phyloP scores from a whole-genome alignment of 192 early-diverging fungal species.

The Gryganskiella cystojenkinii region DNA sequence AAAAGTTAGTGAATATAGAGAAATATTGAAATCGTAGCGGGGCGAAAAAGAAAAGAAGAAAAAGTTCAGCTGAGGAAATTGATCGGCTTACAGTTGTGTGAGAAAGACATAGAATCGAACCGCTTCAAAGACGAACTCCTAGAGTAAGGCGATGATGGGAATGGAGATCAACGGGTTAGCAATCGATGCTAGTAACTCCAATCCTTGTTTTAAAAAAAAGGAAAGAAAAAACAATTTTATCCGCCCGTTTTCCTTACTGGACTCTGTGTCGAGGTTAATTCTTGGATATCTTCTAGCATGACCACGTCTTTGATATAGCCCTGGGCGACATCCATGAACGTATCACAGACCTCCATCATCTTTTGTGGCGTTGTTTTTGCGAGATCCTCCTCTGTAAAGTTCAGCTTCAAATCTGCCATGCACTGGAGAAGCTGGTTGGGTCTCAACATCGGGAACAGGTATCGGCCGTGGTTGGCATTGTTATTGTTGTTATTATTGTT shows the following conservation, averaged over 20 bases:
- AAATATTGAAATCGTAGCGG: too few relatives aligned
- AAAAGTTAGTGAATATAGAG: too few relatives aligned
- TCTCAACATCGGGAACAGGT: constrained; percentile 77
- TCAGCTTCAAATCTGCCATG: constrained; percentile 81
- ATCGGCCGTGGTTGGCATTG: constrained; percentile 4
- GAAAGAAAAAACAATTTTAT: too few relatives aligned
- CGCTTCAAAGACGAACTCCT: constrained; percentile 30
- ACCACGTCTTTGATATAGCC: constrained; percentile 69
- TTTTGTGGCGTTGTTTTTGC: constrained; percentile 75
- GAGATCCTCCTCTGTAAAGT: constrained; percentile 77
- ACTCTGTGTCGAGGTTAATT: constrained; percentile 7
- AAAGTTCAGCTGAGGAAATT: background rate
- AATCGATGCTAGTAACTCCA: too few relatives aligned
- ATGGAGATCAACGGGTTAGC: background rate
- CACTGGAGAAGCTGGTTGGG: constrained; percentile 78
- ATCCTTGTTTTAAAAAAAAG: too few relatives aligned
- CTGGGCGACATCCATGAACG: constrained; percentile 75
- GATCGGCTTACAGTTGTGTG: constrained; percentile 23
- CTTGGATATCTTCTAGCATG: constrained; percentile 40
- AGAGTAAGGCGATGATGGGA: constrained; percentile 1
- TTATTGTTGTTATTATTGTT: background rate
- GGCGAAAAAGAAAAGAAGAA: background rate
- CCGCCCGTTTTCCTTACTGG: background rate
- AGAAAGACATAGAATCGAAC: constrained; percentile 39
- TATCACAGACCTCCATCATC: constrained; percentile 77